Evolutionary conservation across 1,139 yeast species (phyloP).

Genomic region (Yamadazyma triangularis): DNA sequence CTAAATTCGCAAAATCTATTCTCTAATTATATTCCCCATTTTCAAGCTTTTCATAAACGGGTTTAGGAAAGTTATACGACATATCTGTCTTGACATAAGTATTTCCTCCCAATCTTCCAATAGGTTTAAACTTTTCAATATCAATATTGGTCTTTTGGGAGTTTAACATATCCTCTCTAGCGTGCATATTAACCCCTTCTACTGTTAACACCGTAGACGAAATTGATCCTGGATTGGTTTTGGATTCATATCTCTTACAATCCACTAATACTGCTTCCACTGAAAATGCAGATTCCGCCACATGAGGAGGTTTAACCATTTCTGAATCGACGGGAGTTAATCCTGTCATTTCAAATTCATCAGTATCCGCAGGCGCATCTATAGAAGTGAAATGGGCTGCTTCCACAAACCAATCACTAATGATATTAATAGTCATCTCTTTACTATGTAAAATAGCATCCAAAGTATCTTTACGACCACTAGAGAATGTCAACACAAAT

Average conservation of each 20-base stretch:
- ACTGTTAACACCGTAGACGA: constrained; percentile 43
- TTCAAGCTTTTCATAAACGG: too few relatives aligned
- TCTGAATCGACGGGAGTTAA: constrained; percentile 44
- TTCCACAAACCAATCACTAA: constrained; percentile 62
- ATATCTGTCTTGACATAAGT: constrained; percentile 41
- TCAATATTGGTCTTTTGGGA: constrained; percentile 37
- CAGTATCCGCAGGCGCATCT: constrained; percentile 44
- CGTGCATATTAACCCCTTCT: constrained; percentile 57
- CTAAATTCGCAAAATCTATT: neutral
- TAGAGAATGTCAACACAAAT: constrained; percentile 47
- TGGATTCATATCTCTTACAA: constrained; percentile 44
- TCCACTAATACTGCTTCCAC: constrained; percentile 49
- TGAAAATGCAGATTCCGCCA: constrained; percentile 59
- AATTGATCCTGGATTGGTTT: constrained; percentile 24
- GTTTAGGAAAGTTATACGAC: constrained; percentile 43
- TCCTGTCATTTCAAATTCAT: constrained; percentile 56
- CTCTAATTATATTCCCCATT: too few relatives aligned
- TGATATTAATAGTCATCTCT: constrained; percentile 55
- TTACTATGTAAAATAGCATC: constrained; percentile 45
- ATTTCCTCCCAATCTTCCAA: constrained; percentile 54
- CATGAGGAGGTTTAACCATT: constrained; percentile 51
- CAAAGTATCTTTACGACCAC: constrained; percentile 45
- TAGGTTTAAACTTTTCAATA: constrained; percentile 47
- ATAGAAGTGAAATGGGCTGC: constrained; percentile 53
- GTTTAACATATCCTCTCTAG: constrained; percentile 50